These are phyloP conservation scores for Persicaria tinctoria DNA, from an alignment of 148 eudicot genomes.

Conservation along the genomic window DNA sequence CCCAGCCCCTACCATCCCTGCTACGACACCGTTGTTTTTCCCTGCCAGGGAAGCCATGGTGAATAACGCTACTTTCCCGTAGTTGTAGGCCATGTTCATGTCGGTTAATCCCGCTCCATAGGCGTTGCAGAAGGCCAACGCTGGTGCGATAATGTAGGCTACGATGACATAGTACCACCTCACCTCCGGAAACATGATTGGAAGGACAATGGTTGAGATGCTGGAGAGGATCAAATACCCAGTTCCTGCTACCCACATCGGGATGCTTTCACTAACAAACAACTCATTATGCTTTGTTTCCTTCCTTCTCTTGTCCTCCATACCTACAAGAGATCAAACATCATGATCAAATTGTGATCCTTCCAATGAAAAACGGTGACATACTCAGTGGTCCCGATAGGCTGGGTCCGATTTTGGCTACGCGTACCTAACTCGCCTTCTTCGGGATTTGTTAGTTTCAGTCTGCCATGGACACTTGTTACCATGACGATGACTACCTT, in stretches of 20 bases:
- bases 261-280: constrained; percentile 53
- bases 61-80: constrained; percentile 75
- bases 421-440: constrained; percentile 15
- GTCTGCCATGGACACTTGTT: constrained; percentile 26
- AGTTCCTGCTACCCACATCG: constrained; percentile 44
- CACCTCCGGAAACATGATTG: constrained; percentile 51
- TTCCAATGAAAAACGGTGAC: not conserved
- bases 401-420: too few species aligned
- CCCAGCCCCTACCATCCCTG: constrained; percentile 72
- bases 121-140: constrained; percentile 71
- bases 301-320: constrained; percentile 14
- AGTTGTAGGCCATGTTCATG: constrained; percentile 78
- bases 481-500: constrained; percentile 34
- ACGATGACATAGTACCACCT: constrained; percentile 59
- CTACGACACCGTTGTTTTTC: constrained; percentile 51
- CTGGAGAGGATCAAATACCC: constrained; percentile 54
- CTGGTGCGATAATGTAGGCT: constrained; percentile 55
- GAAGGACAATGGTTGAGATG: constrained; percentile 44
- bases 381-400: too few species aligned
- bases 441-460: constrained; percentile 22
- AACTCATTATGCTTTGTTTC: constrained; percentile 37
- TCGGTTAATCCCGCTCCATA: constrained; percentile 79
- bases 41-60: constrained; percentile 51
- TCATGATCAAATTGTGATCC: not conserved
- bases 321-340: constrained; percentile 11